A percentile compares a stretch with the other conserved stretches of the same genome.
Evolutionary conservation across 2,329 filamentous ascomycete genomes (phyloP).

Genomic region (Colletotrichum incanum): DNA sequence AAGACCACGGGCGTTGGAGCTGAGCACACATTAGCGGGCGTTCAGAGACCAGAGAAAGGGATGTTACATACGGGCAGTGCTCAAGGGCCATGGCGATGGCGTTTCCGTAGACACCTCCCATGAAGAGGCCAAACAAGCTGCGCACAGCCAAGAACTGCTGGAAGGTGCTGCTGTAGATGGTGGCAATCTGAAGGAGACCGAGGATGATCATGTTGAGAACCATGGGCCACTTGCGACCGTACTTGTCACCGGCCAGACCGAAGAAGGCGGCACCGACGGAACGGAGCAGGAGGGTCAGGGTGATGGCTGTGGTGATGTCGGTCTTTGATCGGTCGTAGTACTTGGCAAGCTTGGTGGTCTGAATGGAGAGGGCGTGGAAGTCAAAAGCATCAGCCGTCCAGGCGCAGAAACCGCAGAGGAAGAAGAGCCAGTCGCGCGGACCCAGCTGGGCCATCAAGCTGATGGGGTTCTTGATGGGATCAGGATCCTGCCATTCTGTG

Average conservation of each 20-base stretch:
- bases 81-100: conserved; percentile 85
- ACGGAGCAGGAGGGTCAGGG: conserved; percentile 80
- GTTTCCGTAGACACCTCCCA: conserved; percentile 87
- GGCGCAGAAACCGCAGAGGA: conserved; percentile 80
- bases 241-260: conserved; percentile 83
- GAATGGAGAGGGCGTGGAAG: conserved; percentile 85
- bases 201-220: conserved; percentile 84
- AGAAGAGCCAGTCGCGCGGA: conserved; percentile 80
- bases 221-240: conserved; percentile 88
- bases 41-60: neutral
- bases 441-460: conserved; percentile 76
- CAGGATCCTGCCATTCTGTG: conserved; percentile 78
- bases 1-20: conserved; percentile 78
- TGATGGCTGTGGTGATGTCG: conserved; percentile 82
- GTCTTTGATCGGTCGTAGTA: conserved; percentile 70
- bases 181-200: conserved; percentile 78
- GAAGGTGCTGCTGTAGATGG: conserved; percentile 83
- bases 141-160: conserved; percentile 82
- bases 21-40: conserved; percentile 46
- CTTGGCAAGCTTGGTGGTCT: conserved; percentile 78
- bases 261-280: conserved; percentile 84
- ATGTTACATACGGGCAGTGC: conserved; percentile 72
- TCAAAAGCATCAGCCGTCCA: conserved; percentile 90
- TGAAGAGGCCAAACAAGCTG: conserved; percentile 82
- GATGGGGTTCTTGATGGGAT: conserved; percentile 79